phyloP scores from a whole-genome alignment of 495 filamentous ascomycete species.

The Podospora conica region DNA sequence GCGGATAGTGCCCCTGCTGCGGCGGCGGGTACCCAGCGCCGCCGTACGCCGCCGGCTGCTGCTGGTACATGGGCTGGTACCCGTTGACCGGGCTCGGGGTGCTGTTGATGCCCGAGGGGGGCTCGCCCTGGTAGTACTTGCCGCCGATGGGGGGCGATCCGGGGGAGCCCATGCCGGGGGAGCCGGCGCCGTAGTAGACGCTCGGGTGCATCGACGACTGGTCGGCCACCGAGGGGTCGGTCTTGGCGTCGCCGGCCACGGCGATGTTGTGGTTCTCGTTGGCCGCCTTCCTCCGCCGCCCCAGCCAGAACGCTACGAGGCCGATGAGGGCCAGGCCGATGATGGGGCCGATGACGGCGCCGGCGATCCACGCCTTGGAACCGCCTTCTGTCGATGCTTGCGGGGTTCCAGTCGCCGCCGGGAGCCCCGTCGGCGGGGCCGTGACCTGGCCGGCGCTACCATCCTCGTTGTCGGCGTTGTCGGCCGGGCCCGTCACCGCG shows the following conservation, averaged over 20 bases:
- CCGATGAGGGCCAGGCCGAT: background rate
- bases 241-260: background rate
- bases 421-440: background rate
- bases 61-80: background rate
- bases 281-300: background rate
- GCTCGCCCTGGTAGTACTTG: background rate
- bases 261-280: background rate
- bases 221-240: background rate
- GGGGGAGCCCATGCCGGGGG: background rate
- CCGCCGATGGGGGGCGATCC: background rate
- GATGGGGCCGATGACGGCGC: background rate
- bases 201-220: background rate
- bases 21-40: background rate
- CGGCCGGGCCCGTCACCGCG: background rate
- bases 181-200: background rate
- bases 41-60: background rate
- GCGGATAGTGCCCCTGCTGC: background rate
- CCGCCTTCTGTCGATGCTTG: background rate
- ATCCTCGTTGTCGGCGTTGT: background rate
- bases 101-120: background rate
- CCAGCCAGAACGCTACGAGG: background rate
- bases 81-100: background rate
- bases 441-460: background rate
- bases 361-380: constrained; percentile 11
- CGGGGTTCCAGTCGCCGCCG: background rate